Conservation (phyloP, 257 asterid genomes). For the Mitragyna speciosa region DNA sequence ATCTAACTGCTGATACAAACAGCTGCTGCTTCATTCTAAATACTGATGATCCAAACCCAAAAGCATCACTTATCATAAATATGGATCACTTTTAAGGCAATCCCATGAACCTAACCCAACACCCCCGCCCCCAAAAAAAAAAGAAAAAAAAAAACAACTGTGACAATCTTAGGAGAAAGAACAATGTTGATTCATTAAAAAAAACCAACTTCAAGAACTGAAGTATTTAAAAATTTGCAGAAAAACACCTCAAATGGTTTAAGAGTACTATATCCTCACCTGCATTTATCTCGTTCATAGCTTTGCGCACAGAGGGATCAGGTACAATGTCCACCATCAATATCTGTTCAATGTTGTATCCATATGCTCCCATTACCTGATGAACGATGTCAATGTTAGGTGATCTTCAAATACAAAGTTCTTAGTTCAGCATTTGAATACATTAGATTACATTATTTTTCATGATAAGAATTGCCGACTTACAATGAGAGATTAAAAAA, state of each 20-base stretch:
- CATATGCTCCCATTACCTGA: slow-evolving; percentile 99
- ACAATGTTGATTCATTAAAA: not conserved
- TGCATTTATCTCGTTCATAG: slow-evolving; percentile 99
- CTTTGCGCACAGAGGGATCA: slow-evolving; percentile 83
- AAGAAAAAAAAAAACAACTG: not conserved
- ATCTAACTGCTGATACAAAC: not conserved
- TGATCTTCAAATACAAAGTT: not conserved
- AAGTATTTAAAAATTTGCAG: not conserved
- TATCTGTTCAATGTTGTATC: slow-evolving; percentile 92
- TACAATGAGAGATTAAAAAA: not conserved
- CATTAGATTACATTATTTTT: not conserved
- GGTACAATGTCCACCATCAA: slow-evolving; percentile 97
- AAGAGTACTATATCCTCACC: slow-evolving; percentile 42
- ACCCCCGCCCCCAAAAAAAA: not conserved
- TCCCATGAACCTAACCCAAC: not conserved
- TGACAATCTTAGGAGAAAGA: not conserved
- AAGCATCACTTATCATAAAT: not conserved
- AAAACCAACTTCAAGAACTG: not conserved
- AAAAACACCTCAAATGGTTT: not conserved
- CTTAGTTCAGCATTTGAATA: not conserved
- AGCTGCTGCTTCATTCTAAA: not conserved
- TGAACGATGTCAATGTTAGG: slow-evolving; percentile 20
- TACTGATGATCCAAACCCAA: not conserved
- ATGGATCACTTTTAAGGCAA: too few relatives aligned
- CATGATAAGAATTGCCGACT: not conserved